These are phyloP conservation scores for Cytospora schulzeri DNA, from an alignment of 2,329 filamentous ascomycete species.

Conservation along the genomic window DNA sequence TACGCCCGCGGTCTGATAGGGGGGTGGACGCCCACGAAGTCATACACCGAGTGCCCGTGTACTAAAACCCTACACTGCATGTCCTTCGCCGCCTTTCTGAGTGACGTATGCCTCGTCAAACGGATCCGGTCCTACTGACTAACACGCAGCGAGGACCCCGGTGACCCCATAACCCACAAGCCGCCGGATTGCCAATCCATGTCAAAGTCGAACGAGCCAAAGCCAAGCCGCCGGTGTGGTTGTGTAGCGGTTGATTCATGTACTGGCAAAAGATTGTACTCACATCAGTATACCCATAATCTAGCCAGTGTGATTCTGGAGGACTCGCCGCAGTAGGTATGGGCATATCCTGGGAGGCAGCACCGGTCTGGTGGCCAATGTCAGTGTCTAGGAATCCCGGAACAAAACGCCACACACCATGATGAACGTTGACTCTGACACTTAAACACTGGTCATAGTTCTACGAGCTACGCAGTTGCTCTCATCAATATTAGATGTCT, in stretches of 20 bases:
- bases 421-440: too few relatives aligned
- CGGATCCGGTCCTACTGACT: background rate
- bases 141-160: background rate
- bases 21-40: too few relatives aligned
- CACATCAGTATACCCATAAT: background rate
- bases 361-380: too few relatives aligned
- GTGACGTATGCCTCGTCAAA: too few relatives aligned
- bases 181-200: background rate
- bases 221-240: background rate
- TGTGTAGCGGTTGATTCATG: background rate
- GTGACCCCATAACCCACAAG: background rate
- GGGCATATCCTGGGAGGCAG: background rate
- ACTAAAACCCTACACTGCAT: too few relatives aligned
- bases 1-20: too few relatives aligned
- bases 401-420: too few relatives aligned
- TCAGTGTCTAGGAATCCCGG: too few relatives aligned
- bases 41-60: too few relatives aligned
- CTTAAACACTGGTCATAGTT: too few relatives aligned
- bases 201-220: background rate
- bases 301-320: background rate
- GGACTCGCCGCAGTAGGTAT: background rate
- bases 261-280: background rate
- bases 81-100: too few relatives aligned
- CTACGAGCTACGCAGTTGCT: background rate
- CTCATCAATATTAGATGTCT: background rate